Evolutionary conservation across 495 filamentous ascomycete species (phyloP), one percentile per base, ranked within the genome.

Genomic region (Talaromyces proteolyticus): DNA sequence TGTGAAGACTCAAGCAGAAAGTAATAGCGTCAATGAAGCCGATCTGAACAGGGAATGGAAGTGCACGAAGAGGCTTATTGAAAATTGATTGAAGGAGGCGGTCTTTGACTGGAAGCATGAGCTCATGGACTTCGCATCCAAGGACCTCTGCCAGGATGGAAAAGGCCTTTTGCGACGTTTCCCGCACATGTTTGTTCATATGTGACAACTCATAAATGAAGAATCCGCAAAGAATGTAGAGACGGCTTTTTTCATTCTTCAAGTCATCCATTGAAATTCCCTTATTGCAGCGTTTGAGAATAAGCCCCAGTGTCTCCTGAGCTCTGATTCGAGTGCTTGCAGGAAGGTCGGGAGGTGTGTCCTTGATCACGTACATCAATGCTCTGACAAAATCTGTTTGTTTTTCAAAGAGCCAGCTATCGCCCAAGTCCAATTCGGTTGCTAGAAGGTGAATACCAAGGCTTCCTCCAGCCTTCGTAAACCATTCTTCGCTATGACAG

Each of bases 401-500:
- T 54, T 85, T 84, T 5, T 82, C 77, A 42, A 81, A 75, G 19
- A 97, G 70, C 91, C 92, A 99, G 17, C 72, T 58, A 54, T 95
- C 87, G 6, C 91, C 88, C 38, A 97, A 72, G 45, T 90, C 83
- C 42, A 96, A 63, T 57, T 89, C 81, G 12, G 84, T 88, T 3
- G 87, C 80, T 44, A 96, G 71, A 38, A 91, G 76, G 54, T 89
- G 83, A 49, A 99, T 95, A 41, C 94, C 94, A 18, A 92, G 65
- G 34, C 87, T 89, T 14, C 94, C 94, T 50, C 91, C 92, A 17
- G 89, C 83, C 59, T 99, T 99, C 12, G 89, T 88, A 59, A 91
- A 97, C 94, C 94, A 99, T 54, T 97, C 91, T 61, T 96, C 91
- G 55, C 91, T 89, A 52, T 96, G 87, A 61, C 94, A 99, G 53